Percentiles rank a stretch among this genome's conserved stretches.
These are phyloP conservation scores for Penicillium oxalicum DNA, from an alignment of 2,329 filamentous ascomycete species.

Conservation along the genomic window DNA sequence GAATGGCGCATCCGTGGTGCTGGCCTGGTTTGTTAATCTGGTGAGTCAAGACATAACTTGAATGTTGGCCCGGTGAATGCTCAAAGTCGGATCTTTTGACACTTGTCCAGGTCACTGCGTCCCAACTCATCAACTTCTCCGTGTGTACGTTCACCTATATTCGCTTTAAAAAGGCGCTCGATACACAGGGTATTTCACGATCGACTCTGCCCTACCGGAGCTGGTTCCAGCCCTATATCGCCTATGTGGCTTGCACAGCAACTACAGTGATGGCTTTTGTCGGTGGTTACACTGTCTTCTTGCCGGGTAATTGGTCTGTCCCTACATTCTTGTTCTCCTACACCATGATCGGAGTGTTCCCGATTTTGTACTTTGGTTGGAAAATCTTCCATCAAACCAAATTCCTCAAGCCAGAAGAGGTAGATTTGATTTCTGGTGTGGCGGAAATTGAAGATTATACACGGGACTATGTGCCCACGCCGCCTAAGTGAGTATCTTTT, in stretches of 20 bases:
- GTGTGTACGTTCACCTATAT: slow-evolving; percentile 67
- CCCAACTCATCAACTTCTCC: slow-evolving; percentile 67
- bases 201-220: slow-evolving; percentile 65
- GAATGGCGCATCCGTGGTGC: slow-evolving; percentile 58
- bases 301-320: slow-evolving; percentile 62
- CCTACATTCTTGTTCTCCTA: slow-evolving; percentile 72
- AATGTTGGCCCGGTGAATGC: too few relatives aligned
- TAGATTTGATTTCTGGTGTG: slow-evolving; percentile 58
- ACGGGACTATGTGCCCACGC: slow-evolving; percentile 50
- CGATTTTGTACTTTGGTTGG: slow-evolving; percentile 63
- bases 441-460: slow-evolving; percentile 65
- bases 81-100: too few relatives aligned
- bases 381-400: slow-evolving; percentile 63
- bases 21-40: slow-evolving; percentile 67
- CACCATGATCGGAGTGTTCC: slow-evolving; percentile 67
- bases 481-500: slow-evolving; percentile 45
- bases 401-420: slow-evolving; percentile 51
- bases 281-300: slow-evolving; percentile 69
- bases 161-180: slow-evolving; percentile 63
- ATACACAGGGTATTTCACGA: slow-evolving; percentile 63
- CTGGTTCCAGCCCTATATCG: slow-evolving; percentile 63
- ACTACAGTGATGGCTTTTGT: slow-evolving; percentile 68
- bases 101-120: slow-evolving; percentile 54
- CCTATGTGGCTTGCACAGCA: slow-evolving; percentile 59
- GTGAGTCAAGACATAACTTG: slow-evolving; percentile 22